Evolutionary conservation across 2,329 filamentous ascomycete species (phyloP).

Genomic region (Stachybotrys chlorohalonatus): DNA sequence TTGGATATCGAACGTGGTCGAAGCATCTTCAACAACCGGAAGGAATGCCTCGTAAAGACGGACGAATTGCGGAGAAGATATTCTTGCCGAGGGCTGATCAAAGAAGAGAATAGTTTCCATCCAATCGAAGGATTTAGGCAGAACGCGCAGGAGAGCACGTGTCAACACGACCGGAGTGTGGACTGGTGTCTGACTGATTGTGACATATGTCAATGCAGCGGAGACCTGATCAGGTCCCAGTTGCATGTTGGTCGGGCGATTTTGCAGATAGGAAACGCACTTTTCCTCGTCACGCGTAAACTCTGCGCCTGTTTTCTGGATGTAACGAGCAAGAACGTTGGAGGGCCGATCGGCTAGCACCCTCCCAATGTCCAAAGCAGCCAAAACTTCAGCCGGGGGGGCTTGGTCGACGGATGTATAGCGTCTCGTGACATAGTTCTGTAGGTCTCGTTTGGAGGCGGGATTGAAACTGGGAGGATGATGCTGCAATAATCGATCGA

Average conservation of each 20-base stretch:
- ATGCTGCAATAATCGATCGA: conserved; percentile 81
- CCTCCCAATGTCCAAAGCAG: conserved; percentile 60
- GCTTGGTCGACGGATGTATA: conserved; percentile 56
- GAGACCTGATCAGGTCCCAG: conserved; percentile 78
- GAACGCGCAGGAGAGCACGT: conserved; percentile 51
- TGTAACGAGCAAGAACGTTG: conserved; percentile 52
- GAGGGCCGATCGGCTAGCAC: conserved; percentile 50
- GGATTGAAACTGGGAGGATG: conserved; percentile 81
- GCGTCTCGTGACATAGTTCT: conserved; percentile 56
- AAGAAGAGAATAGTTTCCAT: conserved; percentile 68
- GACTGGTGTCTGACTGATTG: conserved; percentile 46
- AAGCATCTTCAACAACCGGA: conserved; percentile 53
- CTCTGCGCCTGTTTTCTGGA: conserved; percentile 66
- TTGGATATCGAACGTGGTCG: conserved; percentile 65
- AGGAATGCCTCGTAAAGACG: conserved; percentile 71
- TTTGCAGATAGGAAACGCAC: conserved; percentile 45
- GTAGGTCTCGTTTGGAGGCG: conserved; percentile 60
- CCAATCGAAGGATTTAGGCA: conserved; percentile 59
- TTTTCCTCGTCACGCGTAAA: conserved; percentile 70
- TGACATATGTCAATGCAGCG: conserved; percentile 61
- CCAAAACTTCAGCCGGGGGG: conserved; percentile 62
- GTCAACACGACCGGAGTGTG: conserved; percentile 48
- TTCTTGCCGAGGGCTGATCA: conserved; percentile 66
- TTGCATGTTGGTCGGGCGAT: conserved; percentile 43
- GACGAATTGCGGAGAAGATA: conserved; percentile 74